These are phyloP conservation scores for Zygoascus hellenicus DNA, from an alignment of 1,139 yeast genomes.

Conservation along the genomic window DNA sequence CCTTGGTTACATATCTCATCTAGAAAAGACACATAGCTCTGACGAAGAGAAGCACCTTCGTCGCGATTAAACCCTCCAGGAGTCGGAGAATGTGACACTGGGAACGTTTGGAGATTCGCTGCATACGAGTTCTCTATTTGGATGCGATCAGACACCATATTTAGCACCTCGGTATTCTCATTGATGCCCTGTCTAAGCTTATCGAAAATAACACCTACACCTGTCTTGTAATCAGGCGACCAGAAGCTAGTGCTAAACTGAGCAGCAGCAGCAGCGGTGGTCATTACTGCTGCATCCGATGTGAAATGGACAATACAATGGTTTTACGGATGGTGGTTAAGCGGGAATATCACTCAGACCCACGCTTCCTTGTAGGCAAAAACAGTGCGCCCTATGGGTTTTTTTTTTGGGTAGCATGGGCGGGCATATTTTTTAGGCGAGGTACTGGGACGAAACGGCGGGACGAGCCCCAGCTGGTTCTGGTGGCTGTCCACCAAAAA, in stretches of 20 bases:
- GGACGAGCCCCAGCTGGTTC: no score
- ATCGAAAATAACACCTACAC: slow-evolving; percentile 53
- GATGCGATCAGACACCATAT: slow-evolving; percentile 56
- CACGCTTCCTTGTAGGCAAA: no score
- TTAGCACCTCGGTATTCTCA: slow-evolving; percentile 63
- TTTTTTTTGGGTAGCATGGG: no score
- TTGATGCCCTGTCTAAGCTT: slow-evolving; percentile 60
- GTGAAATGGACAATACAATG: no score
- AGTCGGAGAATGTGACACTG: slow-evolving; percentile 27
- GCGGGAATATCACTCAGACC: no score
- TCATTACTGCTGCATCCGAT: no score
- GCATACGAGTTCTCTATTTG: slow-evolving; percentile 63
- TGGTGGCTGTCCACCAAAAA: no score
- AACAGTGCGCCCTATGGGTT: no score
- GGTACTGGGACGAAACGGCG: no score
- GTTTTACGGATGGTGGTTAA: no score
- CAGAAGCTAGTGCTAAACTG: slow-evolving; percentile 42
- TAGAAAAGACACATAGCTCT: slow-evolving; percentile 48
- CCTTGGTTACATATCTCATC: slow-evolving; percentile 57
- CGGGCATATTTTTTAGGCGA: no score
- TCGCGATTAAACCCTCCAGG: slow-evolving; percentile 37
- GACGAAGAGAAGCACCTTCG: slow-evolving; percentile 42
- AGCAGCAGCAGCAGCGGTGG: no score
- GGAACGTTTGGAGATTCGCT: slow-evolving; percentile 42
- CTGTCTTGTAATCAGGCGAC: slow-evolving; percentile 62